A percentile compares a stretch with the other conserved stretches of the same genome.
Conservation (phyloP, 225 moss, liverwort and hornwort genomes). For the Takakia lepidozioides region DNA sequence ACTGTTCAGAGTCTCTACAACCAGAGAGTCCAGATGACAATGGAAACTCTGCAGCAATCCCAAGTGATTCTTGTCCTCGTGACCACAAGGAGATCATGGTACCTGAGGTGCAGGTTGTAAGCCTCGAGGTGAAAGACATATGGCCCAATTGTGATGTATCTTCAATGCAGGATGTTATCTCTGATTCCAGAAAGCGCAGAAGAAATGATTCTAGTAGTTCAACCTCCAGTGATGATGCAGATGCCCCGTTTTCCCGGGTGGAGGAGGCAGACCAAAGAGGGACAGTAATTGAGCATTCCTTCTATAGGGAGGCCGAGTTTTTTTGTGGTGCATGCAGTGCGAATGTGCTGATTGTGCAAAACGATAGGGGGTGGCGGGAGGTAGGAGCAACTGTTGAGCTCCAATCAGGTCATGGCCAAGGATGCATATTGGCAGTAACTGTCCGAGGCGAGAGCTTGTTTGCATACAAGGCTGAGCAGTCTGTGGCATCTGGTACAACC, state of each 20-base stretch:
- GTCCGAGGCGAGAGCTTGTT: slow-evolving; percentile 63
- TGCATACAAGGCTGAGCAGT: slow-evolving; percentile 75
- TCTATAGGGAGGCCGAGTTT: slow-evolving; percentile 30
- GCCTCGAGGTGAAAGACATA: slow-evolving; percentile 43
- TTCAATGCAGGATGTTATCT: slow-evolving; percentile 46
- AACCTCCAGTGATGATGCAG: slow-evolving; percentile 62
- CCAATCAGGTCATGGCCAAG: slow-evolving; percentile 58
- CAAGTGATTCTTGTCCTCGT: slow-evolving; percentile 14
- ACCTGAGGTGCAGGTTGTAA: slow-evolving; percentile 22
- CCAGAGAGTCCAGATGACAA: slow-evolving; percentile 42
- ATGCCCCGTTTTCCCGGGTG: slow-evolving; percentile 29
- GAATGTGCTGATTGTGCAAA: slow-evolving; percentile 73
- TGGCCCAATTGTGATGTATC: slow-evolving; percentile 80
- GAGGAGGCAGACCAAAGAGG: slow-evolving; percentile 21
- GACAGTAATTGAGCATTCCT: slow-evolving; percentile 23
- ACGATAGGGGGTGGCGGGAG: slow-evolving; percentile 83
- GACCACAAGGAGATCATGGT: slow-evolving; percentile 24
- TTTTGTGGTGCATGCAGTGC: slow-evolving; percentile 62
- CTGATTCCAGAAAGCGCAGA: slow-evolving; percentile 62
- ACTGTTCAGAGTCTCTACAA: slow-evolving; percentile 29
- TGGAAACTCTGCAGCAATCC: slow-evolving; percentile 20
- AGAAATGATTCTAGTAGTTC: slow-evolving; percentile 69
- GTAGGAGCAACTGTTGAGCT: slow-evolving; percentile 71
- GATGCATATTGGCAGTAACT: slow-evolving; percentile 64
- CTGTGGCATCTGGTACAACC: slow-evolving; percentile 64